These are phyloP conservation scores for Pulveroboletus frians DNA, from an alignment of 768 basidiomycete species.

Conservation along the genomic window DNA sequence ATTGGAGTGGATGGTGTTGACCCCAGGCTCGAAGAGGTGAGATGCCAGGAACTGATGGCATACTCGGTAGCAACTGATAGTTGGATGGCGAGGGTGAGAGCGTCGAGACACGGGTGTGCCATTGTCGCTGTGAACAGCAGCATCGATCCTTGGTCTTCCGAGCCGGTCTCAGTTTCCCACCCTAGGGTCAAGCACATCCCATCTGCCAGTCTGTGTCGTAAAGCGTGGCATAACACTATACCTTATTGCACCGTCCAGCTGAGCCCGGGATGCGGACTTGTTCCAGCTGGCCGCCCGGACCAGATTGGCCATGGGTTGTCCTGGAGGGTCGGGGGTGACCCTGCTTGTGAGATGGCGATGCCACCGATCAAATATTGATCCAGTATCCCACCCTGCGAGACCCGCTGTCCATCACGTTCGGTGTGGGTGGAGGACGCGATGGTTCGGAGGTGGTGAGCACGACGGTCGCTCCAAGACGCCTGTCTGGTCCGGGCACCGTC, in stretches of 20 bases:
- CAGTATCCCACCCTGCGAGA: neutral
- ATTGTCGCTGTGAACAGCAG: neutral
- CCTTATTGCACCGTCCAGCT: neutral
- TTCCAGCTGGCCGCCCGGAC: neutral
- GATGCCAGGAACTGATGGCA: neutral
- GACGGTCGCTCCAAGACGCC: too few relatives aligned
- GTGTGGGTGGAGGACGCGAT: neutral
- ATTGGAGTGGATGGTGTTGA: too few relatives aligned
- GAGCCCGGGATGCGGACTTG: neutral
- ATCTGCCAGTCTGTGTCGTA: neutral
- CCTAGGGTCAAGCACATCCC: neutral
- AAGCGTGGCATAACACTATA: neutral
- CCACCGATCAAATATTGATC: neutral
- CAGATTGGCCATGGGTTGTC: neutral
- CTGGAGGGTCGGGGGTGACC: neutral
- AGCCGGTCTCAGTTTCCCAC: neutral
- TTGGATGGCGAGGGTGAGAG: neutral
- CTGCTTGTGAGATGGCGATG: neutral
- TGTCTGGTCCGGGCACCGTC: too few relatives aligned
- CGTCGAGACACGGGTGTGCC: neutral
- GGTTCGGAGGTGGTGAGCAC: too few relatives aligned
- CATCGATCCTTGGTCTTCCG: too few relatives aligned
- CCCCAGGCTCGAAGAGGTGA: too few relatives aligned
- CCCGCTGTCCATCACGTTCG: neutral
- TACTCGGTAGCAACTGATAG: neutral